Conservation (phyloP, 306 rosid species). For the Quercus mongolica region DNA sequence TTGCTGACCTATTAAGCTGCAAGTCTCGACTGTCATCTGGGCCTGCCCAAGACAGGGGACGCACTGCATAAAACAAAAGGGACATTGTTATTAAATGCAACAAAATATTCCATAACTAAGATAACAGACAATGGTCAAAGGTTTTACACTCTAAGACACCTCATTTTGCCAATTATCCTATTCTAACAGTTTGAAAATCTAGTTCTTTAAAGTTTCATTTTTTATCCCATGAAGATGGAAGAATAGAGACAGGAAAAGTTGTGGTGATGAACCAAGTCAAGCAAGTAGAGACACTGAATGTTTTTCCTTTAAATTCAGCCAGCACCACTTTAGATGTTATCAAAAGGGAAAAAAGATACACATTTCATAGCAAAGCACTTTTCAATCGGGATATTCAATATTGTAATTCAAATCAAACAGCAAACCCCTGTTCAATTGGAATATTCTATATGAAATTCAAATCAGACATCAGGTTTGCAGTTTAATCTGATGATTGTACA, state of each 20-base stretch:
- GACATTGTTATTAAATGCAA: neutral
- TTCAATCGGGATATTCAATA: too few relatives aligned
- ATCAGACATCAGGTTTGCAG: too few relatives aligned
- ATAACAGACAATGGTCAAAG: neutral
- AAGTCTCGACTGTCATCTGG: constrained; percentile 37
- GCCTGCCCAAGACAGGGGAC: constrained; percentile 55
- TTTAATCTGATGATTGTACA: too few relatives aligned
- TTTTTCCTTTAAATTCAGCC: neutral
- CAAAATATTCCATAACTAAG: neutral
- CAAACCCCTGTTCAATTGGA: too few relatives aligned
- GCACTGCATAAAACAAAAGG: constrained; percentile 41
- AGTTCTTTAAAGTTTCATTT: neutral
- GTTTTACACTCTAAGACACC: neutral
- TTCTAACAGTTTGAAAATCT: neutral
- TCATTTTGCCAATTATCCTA: neutral
- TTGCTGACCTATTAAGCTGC: constrained; percentile 23
- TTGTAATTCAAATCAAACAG: too few relatives aligned
- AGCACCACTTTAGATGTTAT: neutral
- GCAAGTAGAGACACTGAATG: neutral
- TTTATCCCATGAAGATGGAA: too few relatives aligned
- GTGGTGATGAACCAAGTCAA: neutral
- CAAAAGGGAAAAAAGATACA: neutral
- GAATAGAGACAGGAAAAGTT: too few relatives aligned
- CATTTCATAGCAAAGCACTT: neutral
- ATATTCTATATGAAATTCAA: too few relatives aligned